Conservation (phyloP, 768 basidiomycete genomes). For the Hygrophoropsis aurantiaca region DNA sequence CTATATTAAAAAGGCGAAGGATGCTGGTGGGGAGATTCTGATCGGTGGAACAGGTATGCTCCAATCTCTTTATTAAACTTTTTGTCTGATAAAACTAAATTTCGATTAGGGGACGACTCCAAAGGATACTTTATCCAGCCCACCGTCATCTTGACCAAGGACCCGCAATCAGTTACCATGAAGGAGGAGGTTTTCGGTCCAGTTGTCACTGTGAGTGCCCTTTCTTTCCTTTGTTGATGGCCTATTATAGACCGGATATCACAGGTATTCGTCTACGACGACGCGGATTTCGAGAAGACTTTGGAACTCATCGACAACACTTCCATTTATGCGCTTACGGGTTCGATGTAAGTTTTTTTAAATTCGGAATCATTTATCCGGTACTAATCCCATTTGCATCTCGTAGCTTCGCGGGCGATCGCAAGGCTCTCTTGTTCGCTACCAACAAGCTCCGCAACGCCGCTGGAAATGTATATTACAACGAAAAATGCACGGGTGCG, state of each 20-base stretch:
- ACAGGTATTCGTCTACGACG: conserved; percentile 86
- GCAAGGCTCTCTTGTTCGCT: conserved; percentile 75
- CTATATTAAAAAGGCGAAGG: conserved; percentile 86
- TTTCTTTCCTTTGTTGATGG: background rate
- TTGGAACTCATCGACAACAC: conserved; percentile 85
- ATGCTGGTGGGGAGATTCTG: conserved; percentile 85
- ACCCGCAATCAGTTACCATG: conserved; percentile 88
- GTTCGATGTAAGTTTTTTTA: conserved; percentile 68
- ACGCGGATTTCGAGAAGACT: conserved; percentile 82
- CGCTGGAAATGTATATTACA: conserved; percentile 97
- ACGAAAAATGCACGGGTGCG: conserved; percentile 98
- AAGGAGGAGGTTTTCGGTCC: conserved; percentile 97
- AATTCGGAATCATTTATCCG: conserved; percentile 5
- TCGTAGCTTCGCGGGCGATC: conserved; percentile 86
- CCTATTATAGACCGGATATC: conserved; percentile 1
- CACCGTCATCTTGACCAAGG: conserved; percentile 89
- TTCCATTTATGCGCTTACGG: conserved; percentile 90
- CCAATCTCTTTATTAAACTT: background rate
- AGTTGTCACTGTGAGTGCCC: conserved; percentile 73
- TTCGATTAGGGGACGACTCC: conserved; percentile 70
- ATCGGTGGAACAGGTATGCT: conserved; percentile 75
- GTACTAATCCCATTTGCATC: conserved; percentile 3
- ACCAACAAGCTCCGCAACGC: conserved; percentile 85
- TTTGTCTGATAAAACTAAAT: background rate
- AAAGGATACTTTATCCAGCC: conserved; percentile 94